Percentiles rank a stretch among this genome's conserved stretches.
phyloP scores from a whole-genome alignment of 1,139 yeast species.

The Zygosaccharomyces pseudobailii region DNA sequence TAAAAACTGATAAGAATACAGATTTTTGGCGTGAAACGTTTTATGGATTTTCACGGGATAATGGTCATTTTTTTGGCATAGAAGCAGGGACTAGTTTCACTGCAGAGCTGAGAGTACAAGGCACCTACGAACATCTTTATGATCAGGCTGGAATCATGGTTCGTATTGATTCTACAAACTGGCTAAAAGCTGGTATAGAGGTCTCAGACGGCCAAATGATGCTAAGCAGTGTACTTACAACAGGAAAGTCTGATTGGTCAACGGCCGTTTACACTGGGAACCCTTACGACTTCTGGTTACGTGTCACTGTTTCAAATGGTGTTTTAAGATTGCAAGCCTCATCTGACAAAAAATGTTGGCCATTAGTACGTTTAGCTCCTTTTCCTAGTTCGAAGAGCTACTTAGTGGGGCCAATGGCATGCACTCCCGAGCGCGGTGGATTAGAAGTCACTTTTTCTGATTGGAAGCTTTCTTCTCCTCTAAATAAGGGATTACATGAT shows the following conservation, averaged over 20 bases:
- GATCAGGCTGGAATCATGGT: conserved; percentile 10
- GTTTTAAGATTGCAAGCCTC: conserved; percentile 5
- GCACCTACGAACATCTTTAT: conserved; percentile 2
- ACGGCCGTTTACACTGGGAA: conserved; percentile 1
- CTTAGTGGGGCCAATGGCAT: conserved; percentile 7
- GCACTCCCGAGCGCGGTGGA: conserved; percentile 9
- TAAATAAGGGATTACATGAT: conserved; percentile 5
- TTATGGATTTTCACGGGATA: conserved; percentile 4
- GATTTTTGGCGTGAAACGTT: conserved; percentile 9
- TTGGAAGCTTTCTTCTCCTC: conserved; percentile 1
- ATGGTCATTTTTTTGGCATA: conserved; percentile 5
- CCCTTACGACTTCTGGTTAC: conserved; percentile 5
- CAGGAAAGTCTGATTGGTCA: conserved; percentile 7
- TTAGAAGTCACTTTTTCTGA: conserved; percentile 5
- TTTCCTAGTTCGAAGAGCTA: conserved; percentile 5
- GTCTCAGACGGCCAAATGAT: conserved; percentile 5
- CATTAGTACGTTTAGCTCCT: conserved; percentile 6
- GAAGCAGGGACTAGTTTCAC: conserved; percentile 3
- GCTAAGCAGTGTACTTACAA: conserved; percentile 7
- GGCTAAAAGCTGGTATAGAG: conserved; percentile 10
- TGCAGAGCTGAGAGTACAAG: conserved; percentile 3
- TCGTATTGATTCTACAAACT: conserved; percentile 1
- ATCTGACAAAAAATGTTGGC: conserved; percentile 6
- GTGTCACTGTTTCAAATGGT: conserved; percentile 4
- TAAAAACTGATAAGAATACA: conserved; percentile 4